A percentile compares a stretch with the other conserved stretches of the same genome.
These are phyloP conservation scores for Mortierella sp. DNA, from an alignment of 371 early-diverging fungal genomes.

Conservation along the genomic window DNA sequence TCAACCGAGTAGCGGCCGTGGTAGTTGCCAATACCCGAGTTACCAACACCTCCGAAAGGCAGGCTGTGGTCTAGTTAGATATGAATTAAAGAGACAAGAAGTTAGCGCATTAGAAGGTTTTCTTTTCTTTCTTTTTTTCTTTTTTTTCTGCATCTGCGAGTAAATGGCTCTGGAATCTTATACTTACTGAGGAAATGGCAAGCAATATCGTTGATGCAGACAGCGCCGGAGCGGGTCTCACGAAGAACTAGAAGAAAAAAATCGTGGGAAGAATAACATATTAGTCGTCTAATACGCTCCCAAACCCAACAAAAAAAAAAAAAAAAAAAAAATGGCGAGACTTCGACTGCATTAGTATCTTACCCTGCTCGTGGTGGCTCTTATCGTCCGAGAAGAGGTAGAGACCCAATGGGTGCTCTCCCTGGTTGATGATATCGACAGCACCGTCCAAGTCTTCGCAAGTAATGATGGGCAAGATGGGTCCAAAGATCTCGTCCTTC, in stretches of 20 bases:
- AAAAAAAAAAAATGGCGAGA: neutral
- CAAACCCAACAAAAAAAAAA: neutral
- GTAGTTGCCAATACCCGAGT: slow-evolving; percentile 88
- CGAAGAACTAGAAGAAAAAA: slow-evolving; percentile 52
- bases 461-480: slow-evolving; percentile 77
- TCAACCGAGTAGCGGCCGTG: slow-evolving; percentile 80
- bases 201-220: slow-evolving; percentile 78
- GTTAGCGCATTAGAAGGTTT: neutral
- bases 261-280: no score
- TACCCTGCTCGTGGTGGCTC: slow-evolving; percentile 34
- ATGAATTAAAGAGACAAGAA: no score
- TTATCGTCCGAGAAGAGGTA: slow-evolving; percentile 68
- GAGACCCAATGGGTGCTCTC: slow-evolving; percentile 75
- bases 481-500: slow-evolving; percentile 72
- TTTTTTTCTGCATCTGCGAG: no score
- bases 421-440: slow-evolving; percentile 64
- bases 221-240: slow-evolving; percentile 77
- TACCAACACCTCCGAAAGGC: slow-evolving; percentile 92
- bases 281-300: neutral
- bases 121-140: neutral
- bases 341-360: no score
- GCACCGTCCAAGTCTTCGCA: slow-evolving; percentile 73
- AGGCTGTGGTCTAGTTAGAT: slow-evolving; percentile 58
- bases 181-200: slow-evolving; percentile 28
- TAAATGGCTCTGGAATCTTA: no score